Evolutionary conservation across 2,329 filamentous ascomycete species (phyloP), one percentile per base, ranked within the genome.

Genomic region (Aphanoascus verrucosus): DNA sequence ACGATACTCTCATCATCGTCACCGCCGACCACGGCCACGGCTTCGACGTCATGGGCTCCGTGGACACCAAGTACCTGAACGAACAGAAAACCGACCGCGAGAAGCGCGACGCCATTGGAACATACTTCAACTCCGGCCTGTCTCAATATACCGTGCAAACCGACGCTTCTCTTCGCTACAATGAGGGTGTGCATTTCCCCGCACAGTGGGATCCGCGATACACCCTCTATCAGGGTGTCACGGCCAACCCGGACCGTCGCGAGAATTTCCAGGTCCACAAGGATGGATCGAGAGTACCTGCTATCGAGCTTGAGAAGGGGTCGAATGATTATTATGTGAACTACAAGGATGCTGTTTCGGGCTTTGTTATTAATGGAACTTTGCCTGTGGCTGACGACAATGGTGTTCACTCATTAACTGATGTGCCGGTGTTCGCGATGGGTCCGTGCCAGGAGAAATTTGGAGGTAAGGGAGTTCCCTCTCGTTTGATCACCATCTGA

Each of bases 11-110:
- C 2, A 76, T 94, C 59, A 66, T 94, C 48, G 85, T 93, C 47
- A 88, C 87, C 2, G 85, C 87, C n/a, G 87, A 94, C 64, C 88
- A 93, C 74, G 88, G 88, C 41, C 88, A 94, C 71, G 88, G 88
- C 53, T 94, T 94, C 66, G 88, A 90, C 61, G 88, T 94, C 60
- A 90, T 84, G 66, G 88, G 88, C 58, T 83, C 77, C 58, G 86
- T 88, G 46, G 88, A 94, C 64, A 93, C 87, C 15, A 74, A 85
- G 65, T 93, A 90, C 69, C 75, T 91, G 45, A 73, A 78, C 14
- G 77, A 78, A 3, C 80, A 88, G 61, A 69, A 74, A 5, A 75
- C 77, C 15, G 81, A 86, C 65, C 84, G 88, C 61, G 72, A 79
- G 62, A 91, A 89, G 77, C 85, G 88, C 61, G 74, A 78, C 48